phyloP scores from a whole-genome alignment of 2,329 filamentous ascomycete genomes.

The Cordyceps cateniannulata region DNA sequence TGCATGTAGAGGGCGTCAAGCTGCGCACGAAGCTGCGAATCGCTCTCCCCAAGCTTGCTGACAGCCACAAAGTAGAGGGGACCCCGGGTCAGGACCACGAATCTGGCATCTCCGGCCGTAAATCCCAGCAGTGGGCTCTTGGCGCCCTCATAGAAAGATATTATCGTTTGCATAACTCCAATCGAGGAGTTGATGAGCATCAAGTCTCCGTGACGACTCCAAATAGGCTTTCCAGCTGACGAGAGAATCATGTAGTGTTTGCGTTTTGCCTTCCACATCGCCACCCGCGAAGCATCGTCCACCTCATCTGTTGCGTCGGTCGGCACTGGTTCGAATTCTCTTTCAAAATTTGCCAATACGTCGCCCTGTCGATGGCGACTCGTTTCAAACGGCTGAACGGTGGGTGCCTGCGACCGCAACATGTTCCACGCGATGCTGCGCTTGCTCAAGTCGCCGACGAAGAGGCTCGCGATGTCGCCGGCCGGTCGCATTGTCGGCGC shows the following conservation, averaged over 20 bases:
- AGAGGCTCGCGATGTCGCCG: slow-evolving; percentile 74
- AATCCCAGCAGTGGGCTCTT: slow-evolving; percentile 76
- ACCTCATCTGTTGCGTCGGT: slow-evolving; percentile 38
- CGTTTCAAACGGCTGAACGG: slow-evolving; percentile 55
- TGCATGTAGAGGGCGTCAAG: slow-evolving; percentile 97
- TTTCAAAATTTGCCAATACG: slow-evolving; percentile 59
- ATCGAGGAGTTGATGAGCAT: slow-evolving; percentile 88
- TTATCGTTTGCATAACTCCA: slow-evolving; percentile 92
- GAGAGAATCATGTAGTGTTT: slow-evolving; percentile 98
- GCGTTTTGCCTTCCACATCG: slow-evolving; percentile 80
- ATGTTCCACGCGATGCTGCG: slow-evolving; percentile 64
- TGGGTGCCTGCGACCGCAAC: slow-evolving; percentile 55
- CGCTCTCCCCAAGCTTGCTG: slow-evolving; percentile 86
- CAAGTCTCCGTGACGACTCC: slow-evolving; percentile 88
- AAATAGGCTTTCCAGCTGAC: slow-evolving; percentile 93
- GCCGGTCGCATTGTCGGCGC: slow-evolving; percentile 55
- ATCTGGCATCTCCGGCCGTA: slow-evolving; percentile 77
- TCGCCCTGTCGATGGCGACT: slow-evolving; percentile 39
- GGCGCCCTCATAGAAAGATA: slow-evolving; percentile 86
- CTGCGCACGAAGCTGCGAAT: slow-evolving; percentile 77
- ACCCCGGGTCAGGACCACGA: slow-evolving; percentile 78
- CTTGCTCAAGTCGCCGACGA: slow-evolving; percentile 62
- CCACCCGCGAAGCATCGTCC: slow-evolving; percentile 54
- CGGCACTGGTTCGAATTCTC: slow-evolving; percentile 73
- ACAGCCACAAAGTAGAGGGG: slow-evolving; percentile 91